Percentiles rank a stretch among this genome's conserved stretches.
phyloP scores from a whole-genome alignment of 2,329 filamentous ascomycete species.

The Aureobasidium sp. region DNA sequence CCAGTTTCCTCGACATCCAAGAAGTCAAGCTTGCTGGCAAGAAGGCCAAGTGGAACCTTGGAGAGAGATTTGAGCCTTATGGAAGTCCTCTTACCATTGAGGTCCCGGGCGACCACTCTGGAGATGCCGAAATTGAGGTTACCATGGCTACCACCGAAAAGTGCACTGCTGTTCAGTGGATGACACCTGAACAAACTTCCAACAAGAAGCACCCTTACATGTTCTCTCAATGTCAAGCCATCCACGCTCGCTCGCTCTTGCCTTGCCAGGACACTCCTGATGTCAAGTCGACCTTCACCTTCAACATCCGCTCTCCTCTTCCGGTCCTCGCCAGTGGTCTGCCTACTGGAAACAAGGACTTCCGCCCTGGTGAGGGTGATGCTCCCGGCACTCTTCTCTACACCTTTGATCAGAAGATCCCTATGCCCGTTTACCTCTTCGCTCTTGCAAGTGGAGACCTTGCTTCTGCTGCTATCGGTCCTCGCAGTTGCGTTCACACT shows the following conservation, averaged over 20 bases:
- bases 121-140: conserved; percentile 42
- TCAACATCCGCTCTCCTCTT: conserved; percentile 77
- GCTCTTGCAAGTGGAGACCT: conserved; percentile 84
- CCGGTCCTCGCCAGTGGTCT: conserved; percentile 91
- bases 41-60: conserved; percentile 61
- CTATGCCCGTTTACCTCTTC: conserved; percentile 91
- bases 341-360: conserved; percentile 47
- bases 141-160: conserved; percentile 71
- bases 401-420: conserved; percentile 81
- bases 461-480: conserved; percentile 75
- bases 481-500: conserved; percentile 75
- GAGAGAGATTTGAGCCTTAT: conserved; percentile 64
- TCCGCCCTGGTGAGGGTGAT: conserved; percentile 47
- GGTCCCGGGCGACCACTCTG: conserved; percentile 38
- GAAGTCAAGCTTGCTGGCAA: conserved; percentile 63
- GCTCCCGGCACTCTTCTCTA: conserved; percentile 57
- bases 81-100: conserved; percentile 62
- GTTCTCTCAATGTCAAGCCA: conserved; percentile 97
- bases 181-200: conserved; percentile 85
- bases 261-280: conserved; percentile 97
- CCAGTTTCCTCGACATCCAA: conserved; percentile 71
- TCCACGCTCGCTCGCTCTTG: conserved; percentile 87
- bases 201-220: conserved; percentile 96
- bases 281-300: conserved; percentile 90
- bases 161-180: conserved; percentile 92